phyloP scores from a whole-genome alignment of 1,284 basidiomycete species.

The Quambalaria eucalypti region DNA sequence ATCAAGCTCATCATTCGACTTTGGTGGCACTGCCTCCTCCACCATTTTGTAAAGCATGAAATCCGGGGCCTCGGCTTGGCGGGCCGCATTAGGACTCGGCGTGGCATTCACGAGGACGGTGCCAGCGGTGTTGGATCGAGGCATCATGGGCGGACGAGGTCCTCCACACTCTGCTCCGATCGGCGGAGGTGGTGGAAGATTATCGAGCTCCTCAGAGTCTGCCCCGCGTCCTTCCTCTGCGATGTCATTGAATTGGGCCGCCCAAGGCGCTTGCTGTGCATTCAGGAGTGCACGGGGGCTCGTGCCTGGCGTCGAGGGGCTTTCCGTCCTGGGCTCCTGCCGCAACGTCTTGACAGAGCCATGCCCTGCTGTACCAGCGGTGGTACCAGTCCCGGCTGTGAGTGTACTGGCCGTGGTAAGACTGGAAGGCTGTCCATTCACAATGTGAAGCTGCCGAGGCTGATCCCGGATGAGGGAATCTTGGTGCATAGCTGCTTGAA shows the following conservation, averaged over 20 bases:
- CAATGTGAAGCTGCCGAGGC: conserved; percentile 30
- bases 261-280: too few relatives aligned
- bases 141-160: conserved; percentile 12
- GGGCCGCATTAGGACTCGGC: conserved; percentile 13
- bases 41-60: conserved; percentile 23
- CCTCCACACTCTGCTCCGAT: too few relatives aligned
- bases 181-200: too few relatives aligned
- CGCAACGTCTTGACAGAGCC: too few relatives aligned
- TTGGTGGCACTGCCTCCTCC: conserved; percentile 2
- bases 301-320: too few relatives aligned
- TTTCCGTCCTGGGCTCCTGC: too few relatives aligned
- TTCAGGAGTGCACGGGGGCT: too few relatives aligned
- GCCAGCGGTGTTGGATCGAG: conserved; percentile 31
- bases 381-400: too few relatives aligned
- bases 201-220: conserved; percentile 2
- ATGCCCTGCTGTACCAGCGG: too few relatives aligned
- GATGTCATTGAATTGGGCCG: conserved; percentile 18
- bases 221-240: conserved; percentile 14
- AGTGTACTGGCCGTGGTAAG: not conserved
- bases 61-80: conserved; percentile 12
- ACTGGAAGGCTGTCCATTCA: conserved; percentile 26
- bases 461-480: conserved; percentile 52
- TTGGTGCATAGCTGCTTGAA: conserved; percentile 47
- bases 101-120: conserved; percentile 28
- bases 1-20: too few relatives aligned